phyloP scores from a whole-genome alignment of 2,329 filamentous ascomycete species.

The Zasmidium cellare region DNA sequence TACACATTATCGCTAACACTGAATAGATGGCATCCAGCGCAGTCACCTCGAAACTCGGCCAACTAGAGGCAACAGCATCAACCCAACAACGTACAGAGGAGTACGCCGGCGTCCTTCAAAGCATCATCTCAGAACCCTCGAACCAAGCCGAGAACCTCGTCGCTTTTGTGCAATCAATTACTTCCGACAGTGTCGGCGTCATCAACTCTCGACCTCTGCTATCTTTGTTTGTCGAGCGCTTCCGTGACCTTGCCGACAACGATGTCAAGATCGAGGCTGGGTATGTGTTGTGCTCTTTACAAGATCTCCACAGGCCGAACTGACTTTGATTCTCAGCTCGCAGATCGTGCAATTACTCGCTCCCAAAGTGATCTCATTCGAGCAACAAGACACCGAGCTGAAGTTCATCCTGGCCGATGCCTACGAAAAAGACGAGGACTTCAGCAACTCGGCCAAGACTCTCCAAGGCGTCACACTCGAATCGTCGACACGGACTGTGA shows the following conservation, averaged over 20 bases:
- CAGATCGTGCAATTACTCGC: conserved; percentile 69
- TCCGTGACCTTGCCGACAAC: conserved; percentile 61
- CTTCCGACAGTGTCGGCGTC: conserved; percentile 70
- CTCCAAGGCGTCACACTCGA: conserved; percentile 87
- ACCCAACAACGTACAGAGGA: conserved; percentile 41
- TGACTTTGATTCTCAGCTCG: conserved; percentile 42
- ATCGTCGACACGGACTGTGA: conserved; percentile 79
- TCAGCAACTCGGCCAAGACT: conserved; percentile 70
- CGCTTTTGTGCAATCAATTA: conserved; percentile 63
- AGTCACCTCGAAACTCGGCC: conserved; percentile 10
- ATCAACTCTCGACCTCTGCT: conserved; percentile 74
- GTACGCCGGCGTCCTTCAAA: conserved; percentile 59
- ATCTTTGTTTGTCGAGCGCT: conserved; percentile 62
- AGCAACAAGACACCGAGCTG: conserved; percentile 79
- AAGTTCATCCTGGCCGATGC: conserved; percentile 80
- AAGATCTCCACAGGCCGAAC: too few species aligned
- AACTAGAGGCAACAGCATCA: conserved; percentile 14
- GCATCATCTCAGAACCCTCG: conserved; percentile 51
- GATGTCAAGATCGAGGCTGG: conserved; percentile 73
- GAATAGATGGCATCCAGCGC: conserved; percentile 1
- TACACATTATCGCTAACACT: not conserved
- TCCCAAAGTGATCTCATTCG: conserved; percentile 70
- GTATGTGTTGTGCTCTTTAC: conserved; percentile 8
- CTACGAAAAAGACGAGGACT: conserved; percentile 81
- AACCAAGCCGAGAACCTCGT: conserved; percentile 63